phyloP scores from a whole-genome alignment of 371 early-diverging fungal genomes.

The Syncephalis plumigaleata region DNA sequence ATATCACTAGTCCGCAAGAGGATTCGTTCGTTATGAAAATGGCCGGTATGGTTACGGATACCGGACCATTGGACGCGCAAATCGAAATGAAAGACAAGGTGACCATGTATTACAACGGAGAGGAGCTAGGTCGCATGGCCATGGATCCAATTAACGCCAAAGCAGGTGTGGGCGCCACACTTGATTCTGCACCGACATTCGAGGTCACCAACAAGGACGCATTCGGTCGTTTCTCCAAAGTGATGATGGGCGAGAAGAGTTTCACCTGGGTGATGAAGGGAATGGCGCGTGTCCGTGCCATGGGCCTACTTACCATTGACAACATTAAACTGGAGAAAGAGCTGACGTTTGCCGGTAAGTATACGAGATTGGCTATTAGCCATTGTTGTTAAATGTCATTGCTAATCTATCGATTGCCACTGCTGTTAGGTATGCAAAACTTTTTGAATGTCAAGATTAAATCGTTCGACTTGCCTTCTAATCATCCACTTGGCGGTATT shows the following conservation, averaged over 20 bases:
- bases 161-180: constrained; percentile 21
- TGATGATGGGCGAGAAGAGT: constrained; percentile 23
- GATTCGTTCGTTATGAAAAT: constrained; percentile 18
- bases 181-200: constrained; percentile 20
- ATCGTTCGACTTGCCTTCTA: constrained; percentile 24
- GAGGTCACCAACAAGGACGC: constrained; percentile 16
- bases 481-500: constrained; percentile 31
- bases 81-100: constrained; percentile 24
- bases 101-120: constrained; percentile 20
- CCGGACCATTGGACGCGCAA: constrained; percentile 27
- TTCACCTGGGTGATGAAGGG: constrained; percentile 33
- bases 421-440: constrained; percentile 12
- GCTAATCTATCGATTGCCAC: no score
- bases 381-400: constrained; percentile 2
- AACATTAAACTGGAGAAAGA: constrained; percentile 17
- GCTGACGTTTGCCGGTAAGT: constrained; percentile 21
- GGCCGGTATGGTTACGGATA: constrained; percentile 22
- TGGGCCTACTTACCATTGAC: constrained; percentile 11
- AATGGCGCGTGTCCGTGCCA: constrained; percentile 22
- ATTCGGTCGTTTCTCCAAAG: constrained; percentile 22
- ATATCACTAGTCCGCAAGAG: constrained; percentile 12
- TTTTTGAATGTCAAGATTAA: constrained; percentile 24
- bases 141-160: constrained; percentile 14
- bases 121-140: constrained; percentile 17
- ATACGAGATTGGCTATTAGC: no score